phyloP scores from a whole-genome alignment of 345 rosid genomes.

The Gossypium longicalyx region DNA sequence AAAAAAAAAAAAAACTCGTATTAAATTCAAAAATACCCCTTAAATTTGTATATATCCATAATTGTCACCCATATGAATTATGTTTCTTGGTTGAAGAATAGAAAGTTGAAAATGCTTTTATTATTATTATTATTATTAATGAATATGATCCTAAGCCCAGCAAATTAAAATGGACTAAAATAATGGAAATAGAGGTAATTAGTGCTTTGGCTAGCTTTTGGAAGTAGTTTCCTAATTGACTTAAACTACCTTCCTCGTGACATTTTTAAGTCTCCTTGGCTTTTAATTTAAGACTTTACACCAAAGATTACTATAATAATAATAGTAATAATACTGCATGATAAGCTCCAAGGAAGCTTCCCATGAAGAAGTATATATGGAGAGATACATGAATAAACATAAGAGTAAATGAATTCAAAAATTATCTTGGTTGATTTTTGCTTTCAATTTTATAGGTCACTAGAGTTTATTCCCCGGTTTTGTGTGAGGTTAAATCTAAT shows the following conservation, averaged over 20 bases:
- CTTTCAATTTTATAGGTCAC: too few species aligned
- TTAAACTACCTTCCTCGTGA: conserved; percentile 27
- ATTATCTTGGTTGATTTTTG: too few species aligned
- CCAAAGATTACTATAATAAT: conserved; percentile 23
- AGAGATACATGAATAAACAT: not conserved
- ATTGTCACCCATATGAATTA: too few species aligned
- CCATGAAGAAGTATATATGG: not conserved
- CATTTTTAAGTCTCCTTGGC: conserved; percentile 29
- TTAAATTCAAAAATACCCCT: too few species aligned
- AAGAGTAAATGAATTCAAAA: too few species aligned
- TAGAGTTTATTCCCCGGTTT: too few species aligned
- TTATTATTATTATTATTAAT: not conserved
- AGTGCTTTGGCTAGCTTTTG: conserved; percentile 21
- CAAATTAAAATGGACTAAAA: not conserved
- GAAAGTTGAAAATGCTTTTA: too few species aligned
- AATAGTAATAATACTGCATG: conserved; percentile 24
- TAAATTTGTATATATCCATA: too few species aligned
- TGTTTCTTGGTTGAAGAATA: too few species aligned
- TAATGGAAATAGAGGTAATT: conserved; percentile 14
- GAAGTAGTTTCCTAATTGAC: conserved; percentile 30
- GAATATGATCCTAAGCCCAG: not conserved
- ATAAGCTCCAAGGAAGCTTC: conserved; percentile 13
- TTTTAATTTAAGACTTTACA: conserved; percentile 33
- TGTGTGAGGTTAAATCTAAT: too few species aligned
- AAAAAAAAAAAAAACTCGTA: too few species aligned